Percentiles rank a stretch among this genome's conserved stretches.
Evolutionary conservation across 768 basidiomycete species (phyloP).

Genomic region (Tylopilus felleus): DNA sequence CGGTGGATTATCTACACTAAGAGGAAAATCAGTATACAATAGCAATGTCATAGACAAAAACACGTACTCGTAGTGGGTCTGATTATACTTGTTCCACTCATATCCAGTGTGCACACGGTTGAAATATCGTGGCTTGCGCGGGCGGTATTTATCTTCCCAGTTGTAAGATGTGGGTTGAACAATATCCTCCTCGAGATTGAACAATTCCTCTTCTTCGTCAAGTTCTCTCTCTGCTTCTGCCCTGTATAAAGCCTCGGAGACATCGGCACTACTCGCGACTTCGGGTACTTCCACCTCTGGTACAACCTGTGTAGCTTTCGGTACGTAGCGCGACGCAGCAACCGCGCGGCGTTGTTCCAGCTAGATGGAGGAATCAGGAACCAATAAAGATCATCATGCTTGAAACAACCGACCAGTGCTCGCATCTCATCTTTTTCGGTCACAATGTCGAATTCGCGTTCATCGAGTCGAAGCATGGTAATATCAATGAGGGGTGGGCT

Average conservation of each 20-base stretch:
- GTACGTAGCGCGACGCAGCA: constrained; percentile 83
- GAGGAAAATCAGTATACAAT: constrained; percentile 13
- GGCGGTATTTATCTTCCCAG: constrained; percentile 99
- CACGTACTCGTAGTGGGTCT: constrained; percentile 94
- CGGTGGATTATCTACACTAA: constrained; percentile 94
- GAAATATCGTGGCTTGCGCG: constrained; percentile 96
- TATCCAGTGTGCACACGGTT: constrained; percentile 99
- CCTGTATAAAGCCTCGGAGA: constrained; percentile 86
- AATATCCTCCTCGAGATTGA: constrained; percentile 90
- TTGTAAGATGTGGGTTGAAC: constrained; percentile 82
- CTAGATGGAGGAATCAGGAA: constrained; percentile 29
- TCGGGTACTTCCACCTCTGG: constrained; percentile 57
- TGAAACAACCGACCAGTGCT: constrained; percentile 50
- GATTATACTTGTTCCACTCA: constrained; percentile 99
- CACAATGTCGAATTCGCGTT: constrained; percentile 77
- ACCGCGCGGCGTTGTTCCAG: constrained; percentile 77
- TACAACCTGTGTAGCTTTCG: constrained; percentile 63
- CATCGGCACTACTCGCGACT: constrained; percentile 59
- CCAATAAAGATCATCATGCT: neutral
- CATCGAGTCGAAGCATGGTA: constrained; percentile 66
- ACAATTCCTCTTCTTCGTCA: constrained; percentile 94
- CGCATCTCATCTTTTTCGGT: constrained; percentile 62
- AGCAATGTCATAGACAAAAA: neutral
- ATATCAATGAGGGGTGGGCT: constrained; percentile 77
- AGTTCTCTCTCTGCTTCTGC: constrained; percentile 90